Evolutionary conservation across 805 yeast genomes (phyloP).

Genomic region (Lachancea quebecensis): DNA sequence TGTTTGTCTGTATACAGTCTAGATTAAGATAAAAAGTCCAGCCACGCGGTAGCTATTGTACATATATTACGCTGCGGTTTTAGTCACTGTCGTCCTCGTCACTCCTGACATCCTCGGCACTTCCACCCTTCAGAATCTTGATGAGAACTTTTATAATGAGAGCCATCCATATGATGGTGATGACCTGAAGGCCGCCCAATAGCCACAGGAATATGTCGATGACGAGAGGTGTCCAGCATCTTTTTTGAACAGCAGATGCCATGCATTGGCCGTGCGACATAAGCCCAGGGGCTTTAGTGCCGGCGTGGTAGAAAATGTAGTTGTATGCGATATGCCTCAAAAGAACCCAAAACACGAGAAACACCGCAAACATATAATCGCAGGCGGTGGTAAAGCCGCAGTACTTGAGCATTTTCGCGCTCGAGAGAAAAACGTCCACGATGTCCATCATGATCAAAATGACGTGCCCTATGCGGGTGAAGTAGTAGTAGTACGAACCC

Average conservation of each 20-base stretch:
- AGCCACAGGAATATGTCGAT: constrained; percentile 44
- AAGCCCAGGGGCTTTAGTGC: constrained; percentile 37
- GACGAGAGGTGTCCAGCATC: constrained; percentile 45
- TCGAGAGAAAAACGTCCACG: constrained; percentile 64
- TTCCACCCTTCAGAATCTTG: constrained; percentile 52
- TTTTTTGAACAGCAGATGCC: constrained; percentile 26
- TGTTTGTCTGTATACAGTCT: not conserved
- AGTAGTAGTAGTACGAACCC: constrained; percentile 70
- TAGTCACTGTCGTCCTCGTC: constrained; percentile 56
- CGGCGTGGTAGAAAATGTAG: constrained; percentile 56
- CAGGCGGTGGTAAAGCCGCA: constrained; percentile 54
- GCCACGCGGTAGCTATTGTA: not conserved
- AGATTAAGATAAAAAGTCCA: not conserved
- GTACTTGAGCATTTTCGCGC: constrained; percentile 74
- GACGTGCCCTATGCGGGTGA: constrained; percentile 70
- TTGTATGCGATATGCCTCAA: constrained; percentile 71
- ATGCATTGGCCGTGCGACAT: constrained; percentile 43
- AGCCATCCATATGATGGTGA: constrained; percentile 67
- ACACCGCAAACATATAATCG: constrained; percentile 61
- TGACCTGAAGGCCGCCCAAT: constrained; percentile 57
- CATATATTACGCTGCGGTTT: not conserved
- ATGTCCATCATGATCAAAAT: constrained; percentile 76
- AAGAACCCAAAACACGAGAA: constrained; percentile 61
- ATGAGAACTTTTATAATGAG: constrained; percentile 64
- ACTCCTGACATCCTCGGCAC: constrained; percentile 83